A percentile compares a stretch with the other conserved stretches of the same genome.
Evolutionary conservation across 345 rosid genomes (phyloP).

Genomic region (Chamaenerion angustifolium): DNA sequence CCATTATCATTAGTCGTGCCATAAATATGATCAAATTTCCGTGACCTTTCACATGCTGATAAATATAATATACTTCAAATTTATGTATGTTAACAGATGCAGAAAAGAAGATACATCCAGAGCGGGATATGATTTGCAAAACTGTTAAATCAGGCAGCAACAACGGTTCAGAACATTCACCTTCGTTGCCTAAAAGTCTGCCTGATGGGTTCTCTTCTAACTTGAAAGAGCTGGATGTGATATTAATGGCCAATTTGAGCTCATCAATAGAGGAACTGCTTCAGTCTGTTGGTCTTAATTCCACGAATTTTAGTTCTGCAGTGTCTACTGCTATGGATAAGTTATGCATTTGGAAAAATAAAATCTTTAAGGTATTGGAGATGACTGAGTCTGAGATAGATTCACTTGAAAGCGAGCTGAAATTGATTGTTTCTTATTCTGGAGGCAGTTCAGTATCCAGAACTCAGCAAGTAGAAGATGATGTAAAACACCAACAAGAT

Average conservation of each 20-base stretch:
- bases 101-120: no score
- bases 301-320: constrained; percentile 43
- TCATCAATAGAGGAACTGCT: constrained; percentile 43
- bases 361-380: constrained; percentile 52
- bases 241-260: constrained; percentile 36
- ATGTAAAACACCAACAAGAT: constrained; percentile 17
- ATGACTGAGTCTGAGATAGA: constrained; percentile 72
- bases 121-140: no score
- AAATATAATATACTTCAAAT: no score
- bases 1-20: no score
- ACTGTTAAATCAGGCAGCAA: no score
- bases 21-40: no score
- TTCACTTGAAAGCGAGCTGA: constrained; percentile 56
- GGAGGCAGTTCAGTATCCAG: constrained; percentile 19
- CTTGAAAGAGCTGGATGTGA: no score
- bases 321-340: constrained; percentile 39
- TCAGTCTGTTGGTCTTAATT: constrained; percentile 38
- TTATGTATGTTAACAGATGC: no score
- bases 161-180: no score
- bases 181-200: no score
- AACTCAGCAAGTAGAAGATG: constrained; percentile 13
- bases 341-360: constrained; percentile 47
- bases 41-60: no score
- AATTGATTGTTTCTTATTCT: constrained; percentile 28
- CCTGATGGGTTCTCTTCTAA: no score